Percentiles rank a stretch among this genome's conserved stretches.
Evolutionary conservation across 805 yeast genomes (phyloP).

Genomic region (Saturnispora mendoncae): DNA sequence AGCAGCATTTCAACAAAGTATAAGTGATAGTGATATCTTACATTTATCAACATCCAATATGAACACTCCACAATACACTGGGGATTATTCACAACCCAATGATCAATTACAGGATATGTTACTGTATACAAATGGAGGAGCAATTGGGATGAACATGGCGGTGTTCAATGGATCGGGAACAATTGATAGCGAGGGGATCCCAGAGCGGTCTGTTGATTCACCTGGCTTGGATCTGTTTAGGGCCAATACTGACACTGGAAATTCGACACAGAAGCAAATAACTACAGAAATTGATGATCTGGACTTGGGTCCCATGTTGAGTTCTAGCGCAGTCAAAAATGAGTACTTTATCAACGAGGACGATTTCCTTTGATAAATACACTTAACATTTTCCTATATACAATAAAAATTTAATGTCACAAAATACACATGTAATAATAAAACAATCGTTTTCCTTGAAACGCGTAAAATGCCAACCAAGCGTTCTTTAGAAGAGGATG

Average conservation of each 20-base stretch:
- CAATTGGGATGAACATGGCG: conserved; percentile 8
- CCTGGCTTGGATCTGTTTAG: conserved; percentile 13
- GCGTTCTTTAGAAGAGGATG: background rate
- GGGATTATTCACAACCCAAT: background rate
- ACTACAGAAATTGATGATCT: conserved; percentile 6
- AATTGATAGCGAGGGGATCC: conserved; percentile 11
- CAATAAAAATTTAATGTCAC: too few relatives aligned
- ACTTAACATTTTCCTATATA: background rate
- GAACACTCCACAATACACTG: conserved; percentile 6
- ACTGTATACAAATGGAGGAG: background rate
- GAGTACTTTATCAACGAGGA: conserved; percentile 6
- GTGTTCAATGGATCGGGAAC: conserved; percentile 11
- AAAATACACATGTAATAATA: too few relatives aligned
- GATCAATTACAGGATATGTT: conserved; percentile 6
- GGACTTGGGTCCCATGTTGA: conserved; percentile 4
- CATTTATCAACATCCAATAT: conserved; percentile 4
- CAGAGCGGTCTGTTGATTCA: conserved; percentile 11
- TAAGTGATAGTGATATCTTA: background rate
- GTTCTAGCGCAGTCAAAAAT: conserved; percentile 2
- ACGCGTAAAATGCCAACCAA: background rate
- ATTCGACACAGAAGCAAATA: background rate
- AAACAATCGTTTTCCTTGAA: too few relatives aligned
- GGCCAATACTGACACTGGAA: conserved; percentile 5
- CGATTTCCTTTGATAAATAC: conserved; percentile 1
- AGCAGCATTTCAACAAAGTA: conserved; percentile 5